phyloP scores from a whole-genome alignment of 106 monocot genomes.

The Acorus gramineus region DNA sequence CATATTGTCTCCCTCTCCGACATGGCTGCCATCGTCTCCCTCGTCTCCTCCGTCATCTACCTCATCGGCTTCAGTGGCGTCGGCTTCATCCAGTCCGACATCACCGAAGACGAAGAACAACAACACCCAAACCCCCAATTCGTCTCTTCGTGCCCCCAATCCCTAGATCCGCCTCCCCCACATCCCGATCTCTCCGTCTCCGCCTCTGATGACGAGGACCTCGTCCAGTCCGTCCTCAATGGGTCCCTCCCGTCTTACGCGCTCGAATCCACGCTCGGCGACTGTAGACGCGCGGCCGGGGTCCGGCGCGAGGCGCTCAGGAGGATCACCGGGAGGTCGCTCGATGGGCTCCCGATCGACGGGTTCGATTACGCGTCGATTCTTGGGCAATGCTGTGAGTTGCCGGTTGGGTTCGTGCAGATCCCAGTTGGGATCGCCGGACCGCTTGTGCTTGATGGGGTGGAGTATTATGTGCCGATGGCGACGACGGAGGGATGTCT shows the following conservation, averaged over 20 bases:
- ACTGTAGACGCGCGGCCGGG: conserved; percentile 53
- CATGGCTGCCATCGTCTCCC: conserved; percentile 40
- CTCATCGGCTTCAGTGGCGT: conserved; percentile 70
- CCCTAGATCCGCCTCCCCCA: too few species aligned
- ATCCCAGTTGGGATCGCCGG: conserved; percentile 76
- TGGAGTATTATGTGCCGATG: conserved; percentile 60
- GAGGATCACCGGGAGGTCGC: conserved; percentile 40
- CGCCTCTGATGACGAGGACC: conserved; percentile 46
- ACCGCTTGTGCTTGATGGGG: conserved; percentile 58
- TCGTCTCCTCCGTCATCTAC: conserved; percentile 63
- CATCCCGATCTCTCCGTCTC: conserved; percentile 8
- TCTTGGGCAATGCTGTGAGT: conserved; percentile 85
- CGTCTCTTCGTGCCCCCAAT: too few species aligned
- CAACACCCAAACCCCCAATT: too few species aligned
- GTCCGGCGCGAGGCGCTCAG: conserved; percentile 60
- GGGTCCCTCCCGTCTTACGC: conserved; percentile 52
- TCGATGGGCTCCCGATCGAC: conserved; percentile 66
- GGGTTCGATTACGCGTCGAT: conserved; percentile 72
- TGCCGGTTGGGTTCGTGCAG: conserved; percentile 64
- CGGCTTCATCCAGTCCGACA: conserved; percentile 34
- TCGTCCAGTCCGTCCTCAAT: conserved; percentile 36
- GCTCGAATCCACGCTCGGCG: conserved; percentile 50
- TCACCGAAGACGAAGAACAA: too few species aligned
- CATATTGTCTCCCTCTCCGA: conserved; percentile 45
- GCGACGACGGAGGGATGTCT: conserved; percentile 92